Base-by-base conservation (phyloP, 1,139 yeast genomes). In the Geotrichum citri-aurantii region DNA sequence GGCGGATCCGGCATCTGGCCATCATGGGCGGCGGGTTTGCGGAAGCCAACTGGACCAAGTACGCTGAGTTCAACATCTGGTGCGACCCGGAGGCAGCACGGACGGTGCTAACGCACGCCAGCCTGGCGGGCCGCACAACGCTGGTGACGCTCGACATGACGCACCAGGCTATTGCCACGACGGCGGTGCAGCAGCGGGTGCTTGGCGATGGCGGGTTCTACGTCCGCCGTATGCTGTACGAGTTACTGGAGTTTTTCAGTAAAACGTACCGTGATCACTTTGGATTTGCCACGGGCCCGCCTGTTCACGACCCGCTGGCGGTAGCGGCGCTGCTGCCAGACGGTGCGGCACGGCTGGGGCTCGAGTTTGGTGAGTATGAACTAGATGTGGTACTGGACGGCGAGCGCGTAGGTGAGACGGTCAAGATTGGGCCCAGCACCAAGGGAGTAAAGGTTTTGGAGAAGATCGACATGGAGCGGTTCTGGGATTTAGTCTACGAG, bases 281-380 rank as follows among this genome's bases (percentile, higher is more conserved):
- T 65, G 62, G 54, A 24, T 78, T 80, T 63, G 66, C 61, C 2
- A 65, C 70, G 2, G 95, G 95, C 0, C 93, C 95, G 0, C 92
- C 95, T 1, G 78, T 88, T 1, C 96, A 90, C 70, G 96, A 89
- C 68, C 95, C 96, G 0, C 73, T 88, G 51, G 89, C 96, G 0
- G 75, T 88, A 2, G 83, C 80, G 56, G 81, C 82, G 0, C 68
- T 87, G 27, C 69, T 87, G 50, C 82, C 85, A 46, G 65, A 79
- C 33, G 12, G 65, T 65, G 69, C 65, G 61, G 68, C 65, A n/a
- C 66, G 42, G 59, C 26, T 65, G 63, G 37, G 64, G 62, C 17
- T 58, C 66, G 21, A 69, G 66, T 14, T 66, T 74, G 48, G 64
- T 69, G 71, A 71, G 58, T 73, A 72, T 56, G 73, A 71, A 58